Base-by-base conservation (phyloP, 202 grass and related monocot species). In the Cymbopogon flexuosus region DNA sequence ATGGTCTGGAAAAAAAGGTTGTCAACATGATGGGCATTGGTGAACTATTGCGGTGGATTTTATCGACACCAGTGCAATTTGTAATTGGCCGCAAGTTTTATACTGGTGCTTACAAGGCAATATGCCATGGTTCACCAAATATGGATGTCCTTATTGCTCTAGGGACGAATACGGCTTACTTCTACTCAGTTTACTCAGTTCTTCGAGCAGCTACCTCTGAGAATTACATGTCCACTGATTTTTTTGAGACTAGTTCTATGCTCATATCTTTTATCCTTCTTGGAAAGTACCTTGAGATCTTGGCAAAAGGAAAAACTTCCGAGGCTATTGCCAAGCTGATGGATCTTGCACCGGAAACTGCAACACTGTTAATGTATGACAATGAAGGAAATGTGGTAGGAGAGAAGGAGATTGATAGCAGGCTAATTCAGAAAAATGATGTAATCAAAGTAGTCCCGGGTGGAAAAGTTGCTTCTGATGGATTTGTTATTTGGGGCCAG, bases 191-290 rank as follows among this genome's bases (percentile, higher is more conserved):
- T 71, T 94, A 93, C 73, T 94, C 95, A 0, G 61, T 92, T 73
- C 70, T 98, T 33, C 91, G 86, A 84, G 86, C 92, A 18, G 90
- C 95, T 82, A 93, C 84, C 43, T 88, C 95, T 67, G 39, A 76
- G 64, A 62, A 83, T 73, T 93, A 86, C 83, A 84, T 80, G 76
- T 73, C 88, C 86, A 93, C 86, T 61, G 95, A 98, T 88, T 98
- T 98, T 88, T 98, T 98, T 47, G 95, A 98, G 84, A 98, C 95
- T 61, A 98, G 95, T 86, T 98, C 92, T 8, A 98, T 98, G 95
- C 84, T 98, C n/a, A 94, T 94, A 83, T 98, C 92, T 22, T 98
- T 98, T 81, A 98, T 98, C 43, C 88, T 98, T 77, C 84, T 98
- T 60, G 95, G 95, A 30, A 98, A 98, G 74, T 98, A 94, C 76